A percentile compares a stretch with the other conserved stretches of the same genome.
Conservation (phyloP, 2,329 filamentous ascomycete species). For the Coniochaeta sp. region DNA sequence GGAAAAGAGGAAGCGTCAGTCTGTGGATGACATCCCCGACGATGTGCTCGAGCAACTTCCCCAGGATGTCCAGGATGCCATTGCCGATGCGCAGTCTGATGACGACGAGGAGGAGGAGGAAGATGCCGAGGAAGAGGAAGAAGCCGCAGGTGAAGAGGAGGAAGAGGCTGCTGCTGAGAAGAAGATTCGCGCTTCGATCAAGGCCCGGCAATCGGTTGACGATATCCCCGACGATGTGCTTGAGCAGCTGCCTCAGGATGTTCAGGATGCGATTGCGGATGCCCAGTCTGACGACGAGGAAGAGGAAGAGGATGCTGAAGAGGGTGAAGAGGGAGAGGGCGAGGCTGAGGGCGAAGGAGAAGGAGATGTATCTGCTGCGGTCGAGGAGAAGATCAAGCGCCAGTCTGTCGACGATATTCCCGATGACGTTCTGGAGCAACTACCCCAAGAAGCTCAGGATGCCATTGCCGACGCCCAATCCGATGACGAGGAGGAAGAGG, state of each 20-base stretch:
- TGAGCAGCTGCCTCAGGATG: no score
- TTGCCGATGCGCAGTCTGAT: background rate
- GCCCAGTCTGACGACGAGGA: no score
- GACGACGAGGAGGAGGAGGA: background rate
- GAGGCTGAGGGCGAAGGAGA: constrained; percentile 19
- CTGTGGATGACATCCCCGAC: background rate
- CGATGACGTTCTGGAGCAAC: background rate
- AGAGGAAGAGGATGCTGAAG: constrained; percentile 18
- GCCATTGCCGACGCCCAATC: background rate
- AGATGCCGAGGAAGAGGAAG: background rate
- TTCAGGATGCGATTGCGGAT: no score
- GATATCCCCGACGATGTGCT: no score
- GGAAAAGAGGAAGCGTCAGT: background rate
- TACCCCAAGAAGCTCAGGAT: background rate
- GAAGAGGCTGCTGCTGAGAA: no score
- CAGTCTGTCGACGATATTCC: background rate
- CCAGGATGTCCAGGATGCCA: background rate
- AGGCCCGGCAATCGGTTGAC: no score
- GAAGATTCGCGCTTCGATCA: no score
- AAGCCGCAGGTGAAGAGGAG: no score
- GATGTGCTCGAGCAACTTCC: background rate
- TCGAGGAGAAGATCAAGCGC: background rate
- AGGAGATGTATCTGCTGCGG: constrained; percentile 14
- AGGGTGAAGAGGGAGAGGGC: no score
- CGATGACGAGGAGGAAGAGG: background rate